Percentiles rank a stretch among this genome's conserved stretches.
Evolutionary conservation across 805 yeast genomes (phyloP).

Genomic region (Schizosaccharomyces osmophilus): DNA sequence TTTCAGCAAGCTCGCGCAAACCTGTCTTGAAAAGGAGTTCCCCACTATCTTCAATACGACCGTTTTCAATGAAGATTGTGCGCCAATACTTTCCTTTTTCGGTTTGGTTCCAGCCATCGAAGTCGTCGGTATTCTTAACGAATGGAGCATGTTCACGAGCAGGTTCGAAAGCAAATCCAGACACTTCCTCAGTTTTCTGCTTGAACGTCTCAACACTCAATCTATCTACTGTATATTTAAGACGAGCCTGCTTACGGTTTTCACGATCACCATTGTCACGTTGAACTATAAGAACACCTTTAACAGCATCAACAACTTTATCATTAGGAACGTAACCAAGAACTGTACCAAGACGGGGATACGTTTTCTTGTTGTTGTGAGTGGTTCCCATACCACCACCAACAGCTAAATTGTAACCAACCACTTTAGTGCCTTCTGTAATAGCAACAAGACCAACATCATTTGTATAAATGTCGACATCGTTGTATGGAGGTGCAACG

Average conservation of each 20-base stretch:
- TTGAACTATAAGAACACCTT: conserved; percentile 79
- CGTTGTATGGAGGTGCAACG: conserved; percentile 87
- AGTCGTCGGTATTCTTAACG: conserved; percentile 70
- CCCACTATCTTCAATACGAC: conserved; percentile 76
- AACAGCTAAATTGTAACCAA: conserved; percentile 71
- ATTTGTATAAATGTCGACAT: conserved; percentile 87
- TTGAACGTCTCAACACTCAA: conserved; percentile 72
- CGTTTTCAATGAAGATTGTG: conserved; percentile 68
- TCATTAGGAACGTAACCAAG: conserved; percentile 53
- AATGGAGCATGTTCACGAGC: conserved; percentile 28
- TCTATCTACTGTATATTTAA: conserved; percentile 88
- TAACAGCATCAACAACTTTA: conserved; percentile 55
- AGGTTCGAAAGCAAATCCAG: conserved; percentile 52
- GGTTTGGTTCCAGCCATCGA: conserved; percentile 65
- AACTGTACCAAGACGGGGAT: conserved; percentile 79
- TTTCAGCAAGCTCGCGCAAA: conserved; percentile 46
- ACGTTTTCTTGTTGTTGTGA: conserved; percentile 86
- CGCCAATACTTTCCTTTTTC: conserved; percentile 16
- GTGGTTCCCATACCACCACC: conserved; percentile 99
- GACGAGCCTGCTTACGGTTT: conserved; percentile 91
- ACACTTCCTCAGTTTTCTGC: conserved; percentile 53
- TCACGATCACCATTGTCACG: conserved; percentile 86
- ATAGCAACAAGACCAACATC: conserved; percentile 85
- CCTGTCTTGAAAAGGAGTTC: conserved; percentile 59
- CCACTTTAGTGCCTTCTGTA: conserved; percentile 13